Conservation (phyloP, 2,329 filamentous ascomycete genomes). For the Polychaeton citri region DNA sequence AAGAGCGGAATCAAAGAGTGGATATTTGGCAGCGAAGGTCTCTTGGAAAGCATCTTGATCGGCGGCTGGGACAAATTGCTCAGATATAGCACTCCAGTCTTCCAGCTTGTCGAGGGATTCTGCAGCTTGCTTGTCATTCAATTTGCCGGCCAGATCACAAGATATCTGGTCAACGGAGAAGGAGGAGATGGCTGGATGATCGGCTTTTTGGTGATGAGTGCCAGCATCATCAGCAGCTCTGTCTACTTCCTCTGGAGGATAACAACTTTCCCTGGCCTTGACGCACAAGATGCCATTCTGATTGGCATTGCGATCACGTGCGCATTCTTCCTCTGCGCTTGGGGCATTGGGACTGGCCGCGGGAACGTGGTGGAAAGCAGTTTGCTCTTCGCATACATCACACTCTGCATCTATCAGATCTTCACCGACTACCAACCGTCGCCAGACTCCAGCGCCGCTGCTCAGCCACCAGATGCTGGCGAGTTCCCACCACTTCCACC, state of each 20-base stretch:
- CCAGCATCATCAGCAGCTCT: constrained; percentile 82
- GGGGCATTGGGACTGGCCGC: constrained; percentile 84
- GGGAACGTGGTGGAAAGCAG: constrained; percentile 94
- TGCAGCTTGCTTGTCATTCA: constrained; percentile 94
- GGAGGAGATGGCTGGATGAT: constrained; percentile 97
- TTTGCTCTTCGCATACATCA: constrained; percentile 88
- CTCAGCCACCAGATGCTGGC: constrained; percentile 49
- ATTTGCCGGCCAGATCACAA: constrained; percentile 81
- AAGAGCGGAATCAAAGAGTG: constrained; percentile 63
- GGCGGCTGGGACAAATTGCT: constrained; percentile 81
- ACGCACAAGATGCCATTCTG: constrained; percentile 79
- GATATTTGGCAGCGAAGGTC: constrained; percentile 74
- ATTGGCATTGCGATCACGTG: constrained; percentile 90
- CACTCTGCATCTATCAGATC: constrained; percentile 98
- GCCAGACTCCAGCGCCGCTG: constrained; percentile 33
- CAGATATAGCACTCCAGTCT: constrained; percentile 82
- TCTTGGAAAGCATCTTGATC: constrained; percentile 67
- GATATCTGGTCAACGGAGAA: constrained; percentile 83
- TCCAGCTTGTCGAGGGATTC: constrained; percentile 91
- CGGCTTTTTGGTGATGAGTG: constrained; percentile 71
- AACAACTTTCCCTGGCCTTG: constrained; percentile 82
- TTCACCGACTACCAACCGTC: constrained; percentile 95
- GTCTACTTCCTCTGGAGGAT: constrained; percentile 96
- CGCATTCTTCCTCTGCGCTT: constrained; percentile 80
- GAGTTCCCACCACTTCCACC: constrained; percentile 94